These are phyloP conservation scores for Fragaria iinumae DNA, from an alignment of 306 rosid species.

Conservation along the genomic window DNA sequence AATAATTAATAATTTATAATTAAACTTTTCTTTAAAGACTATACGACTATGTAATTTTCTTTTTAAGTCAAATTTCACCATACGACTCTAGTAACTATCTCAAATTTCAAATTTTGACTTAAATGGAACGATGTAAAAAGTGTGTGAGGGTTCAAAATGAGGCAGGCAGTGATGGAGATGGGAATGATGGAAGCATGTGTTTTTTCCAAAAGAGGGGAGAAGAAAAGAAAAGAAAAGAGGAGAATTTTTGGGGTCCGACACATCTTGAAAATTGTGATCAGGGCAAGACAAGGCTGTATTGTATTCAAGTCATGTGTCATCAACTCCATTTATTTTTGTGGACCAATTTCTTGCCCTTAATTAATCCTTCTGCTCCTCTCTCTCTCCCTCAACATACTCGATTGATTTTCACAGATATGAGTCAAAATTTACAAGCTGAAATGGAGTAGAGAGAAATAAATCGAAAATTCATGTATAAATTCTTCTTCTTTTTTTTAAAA, in stretches of 20 bases:
- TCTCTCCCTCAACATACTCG: neutral
- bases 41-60: no score
- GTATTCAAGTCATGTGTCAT: conserved; percentile 37
- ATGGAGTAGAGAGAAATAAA: neutral
- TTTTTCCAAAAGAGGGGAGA: conserved; percentile 5
- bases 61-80: no score
- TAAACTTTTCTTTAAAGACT: no score
- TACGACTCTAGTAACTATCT: no score
- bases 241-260: conserved; percentile 23
- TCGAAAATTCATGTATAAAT: no score
- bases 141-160: neutral
- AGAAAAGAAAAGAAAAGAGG: neutral
- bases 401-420: neutral
- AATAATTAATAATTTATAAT: no score
- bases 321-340: conserved; percentile 41
- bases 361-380: conserved; percentile 3
- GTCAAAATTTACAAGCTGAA: neutral
- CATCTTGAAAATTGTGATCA: conserved; percentile 56
- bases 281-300: neutral
- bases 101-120: no score
- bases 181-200: conserved; percentile 9
- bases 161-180: conserved; percentile 11
- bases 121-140: neutral
- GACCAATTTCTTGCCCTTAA: conserved; percentile 45
- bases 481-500: no score